A percentile compares a stretch with the other conserved stretches of the same genome.
Evolutionary conservation across 148 eudicot species (phyloP).

Genomic region (Salicornia ramosissima): DNA sequence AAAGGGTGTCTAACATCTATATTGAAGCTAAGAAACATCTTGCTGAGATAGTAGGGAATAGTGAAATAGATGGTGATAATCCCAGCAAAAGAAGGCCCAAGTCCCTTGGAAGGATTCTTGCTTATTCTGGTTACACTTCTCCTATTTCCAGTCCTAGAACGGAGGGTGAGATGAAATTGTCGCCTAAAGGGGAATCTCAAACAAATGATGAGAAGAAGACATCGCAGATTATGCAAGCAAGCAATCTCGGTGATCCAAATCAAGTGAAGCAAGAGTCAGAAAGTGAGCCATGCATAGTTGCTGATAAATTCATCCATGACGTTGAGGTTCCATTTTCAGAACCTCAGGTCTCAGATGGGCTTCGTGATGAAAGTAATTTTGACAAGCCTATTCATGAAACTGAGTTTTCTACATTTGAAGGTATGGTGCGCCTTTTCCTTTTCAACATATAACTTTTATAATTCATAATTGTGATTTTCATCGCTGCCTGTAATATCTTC

Average conservation of each 20-base stretch:
- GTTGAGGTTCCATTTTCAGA: slow-evolving; percentile 21
- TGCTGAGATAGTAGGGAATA: slow-evolving; percentile 68
- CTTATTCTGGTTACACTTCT: slow-evolving; percentile 56
- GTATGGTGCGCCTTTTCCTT: slow-evolving; percentile 26
- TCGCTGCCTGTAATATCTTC: neutral
- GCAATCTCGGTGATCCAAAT: slow-evolving; percentile 14
- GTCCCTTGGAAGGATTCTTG: slow-evolving; percentile 75
- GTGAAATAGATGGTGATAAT: slow-evolving; percentile 43
- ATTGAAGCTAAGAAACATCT: slow-evolving; percentile 85
- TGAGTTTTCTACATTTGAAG: slow-evolving; percentile 22
- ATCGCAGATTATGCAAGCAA: slow-evolving; percentile 26
- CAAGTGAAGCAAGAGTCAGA: slow-evolving; percentile 29
- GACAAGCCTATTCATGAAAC: slow-evolving; percentile 28
- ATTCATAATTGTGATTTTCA: slow-evolving; percentile 1
- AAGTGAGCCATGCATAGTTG: slow-evolving; percentile 18
- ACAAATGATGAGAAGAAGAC: slow-evolving; percentile 26
- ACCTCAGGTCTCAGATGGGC: slow-evolving; percentile 21
- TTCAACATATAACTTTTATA: slow-evolving; percentile 7
- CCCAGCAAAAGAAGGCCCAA: slow-evolving; percentile 41
- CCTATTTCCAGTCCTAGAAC: slow-evolving; percentile 63
- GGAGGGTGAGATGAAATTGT: slow-evolving; percentile 34
- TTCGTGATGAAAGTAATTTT: slow-evolving; percentile 20
- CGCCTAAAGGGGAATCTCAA: slow-evolving; percentile 27
- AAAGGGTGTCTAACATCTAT: slow-evolving; percentile 62
- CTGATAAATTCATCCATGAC: slow-evolving; percentile 29